Evolutionary conservation across 2,329 filamentous ascomycete species (phyloP).

Genomic region (Chaetomium olivaceum): DNA sequence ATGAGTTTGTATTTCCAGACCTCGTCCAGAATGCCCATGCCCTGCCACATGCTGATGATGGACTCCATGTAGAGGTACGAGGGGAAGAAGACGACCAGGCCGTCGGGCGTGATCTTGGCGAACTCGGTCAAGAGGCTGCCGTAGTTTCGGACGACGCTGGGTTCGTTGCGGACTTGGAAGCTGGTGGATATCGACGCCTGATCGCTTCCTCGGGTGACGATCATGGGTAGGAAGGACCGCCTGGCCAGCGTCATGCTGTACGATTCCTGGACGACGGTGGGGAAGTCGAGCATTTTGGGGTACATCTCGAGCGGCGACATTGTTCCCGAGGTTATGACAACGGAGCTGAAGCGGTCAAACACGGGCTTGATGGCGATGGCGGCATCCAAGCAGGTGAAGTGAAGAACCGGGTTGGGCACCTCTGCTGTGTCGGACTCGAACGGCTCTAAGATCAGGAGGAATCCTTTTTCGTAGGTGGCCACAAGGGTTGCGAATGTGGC

Average conservation of each 20-base stretch:
- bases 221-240: constrained; percentile 95
- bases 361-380: constrained; percentile 98
- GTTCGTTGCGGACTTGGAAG: constrained; percentile 94
- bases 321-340: constrained; percentile 97
- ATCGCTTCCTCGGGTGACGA: constrained; percentile 92
- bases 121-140: constrained; percentile 93
- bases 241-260: constrained; percentile 96
- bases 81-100: constrained; percentile 98
- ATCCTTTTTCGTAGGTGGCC: constrained; percentile 95
- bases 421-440: constrained; percentile 95
- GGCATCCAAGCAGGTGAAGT: constrained; percentile 94
- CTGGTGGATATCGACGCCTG: constrained; percentile 90
- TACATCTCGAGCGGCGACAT: constrained; percentile 98
- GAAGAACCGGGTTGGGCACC: constrained; percentile 93
- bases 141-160: constrained; percentile 95
- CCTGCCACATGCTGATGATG: constrained; percentile 99
- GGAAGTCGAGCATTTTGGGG: constrained; percentile 95
- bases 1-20: constrained; percentile 99
- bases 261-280: constrained; percentile 90
- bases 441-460: constrained; percentile 93
- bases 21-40: constrained; percentile 94
- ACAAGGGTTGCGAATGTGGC: constrained; percentile 96
- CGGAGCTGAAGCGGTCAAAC: constrained; percentile 94
- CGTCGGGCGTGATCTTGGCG: constrained; percentile 91
- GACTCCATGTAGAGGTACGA: constrained; percentile 99